These are phyloP conservation scores for Corynespora cassiicola DNA, from an alignment of 2,329 filamentous ascomycete genomes.

Conservation along the genomic window DNA sequence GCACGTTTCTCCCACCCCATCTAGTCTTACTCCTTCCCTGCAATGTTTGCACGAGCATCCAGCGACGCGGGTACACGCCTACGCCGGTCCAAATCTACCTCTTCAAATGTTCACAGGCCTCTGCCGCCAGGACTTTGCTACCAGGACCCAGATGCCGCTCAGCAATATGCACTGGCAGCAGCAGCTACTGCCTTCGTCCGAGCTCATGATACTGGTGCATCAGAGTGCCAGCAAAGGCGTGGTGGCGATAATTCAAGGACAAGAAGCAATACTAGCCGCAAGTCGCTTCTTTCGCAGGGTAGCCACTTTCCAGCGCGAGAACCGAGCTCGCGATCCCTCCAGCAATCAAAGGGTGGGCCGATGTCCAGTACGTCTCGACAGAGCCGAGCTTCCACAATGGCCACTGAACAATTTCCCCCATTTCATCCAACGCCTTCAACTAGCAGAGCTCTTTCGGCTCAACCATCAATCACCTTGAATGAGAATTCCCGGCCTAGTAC, in stretches of 20 bases:
- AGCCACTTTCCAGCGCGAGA: slow-evolving; percentile 45
- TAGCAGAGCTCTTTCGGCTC: slow-evolving; percentile 22
- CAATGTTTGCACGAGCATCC: slow-evolving; percentile 43
- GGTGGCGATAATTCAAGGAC: slow-evolving; percentile 29
- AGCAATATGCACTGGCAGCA: slow-evolving; percentile 46
- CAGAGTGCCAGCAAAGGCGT: slow-evolving; percentile 17
- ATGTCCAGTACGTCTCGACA: slow-evolving; percentile 14
- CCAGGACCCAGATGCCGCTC: slow-evolving; percentile 33
- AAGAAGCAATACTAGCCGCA: slow-evolving; percentile 44
- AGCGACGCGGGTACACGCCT: slow-evolving; percentile 46
- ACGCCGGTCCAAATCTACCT: slow-evolving; percentile 45
- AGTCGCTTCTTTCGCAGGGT: slow-evolving; percentile 38
- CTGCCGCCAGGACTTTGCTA: slow-evolving; percentile 20
- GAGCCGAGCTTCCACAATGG: slow-evolving; percentile 14
- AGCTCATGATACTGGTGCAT: slow-evolving; percentile 31
- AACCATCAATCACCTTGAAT: slow-evolving; percentile 26
- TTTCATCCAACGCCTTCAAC: slow-evolving; percentile 23
- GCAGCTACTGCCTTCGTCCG: slow-evolving; percentile 44
- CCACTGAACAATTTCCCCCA: slow-evolving; percentile 25
- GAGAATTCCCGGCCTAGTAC: slow-evolving; percentile 33
- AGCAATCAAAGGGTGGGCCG: slow-evolving; percentile 20
- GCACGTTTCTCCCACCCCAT: slow-evolving; percentile 4
- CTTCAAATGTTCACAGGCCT: slow-evolving; percentile 37
- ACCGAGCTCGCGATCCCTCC: slow-evolving; percentile 33
- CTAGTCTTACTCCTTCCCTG: slow-evolving; percentile 20